Base-by-base conservation (phyloP, 2,329 filamentous ascomycete species). In the Verticillium klebahnii region DNA sequence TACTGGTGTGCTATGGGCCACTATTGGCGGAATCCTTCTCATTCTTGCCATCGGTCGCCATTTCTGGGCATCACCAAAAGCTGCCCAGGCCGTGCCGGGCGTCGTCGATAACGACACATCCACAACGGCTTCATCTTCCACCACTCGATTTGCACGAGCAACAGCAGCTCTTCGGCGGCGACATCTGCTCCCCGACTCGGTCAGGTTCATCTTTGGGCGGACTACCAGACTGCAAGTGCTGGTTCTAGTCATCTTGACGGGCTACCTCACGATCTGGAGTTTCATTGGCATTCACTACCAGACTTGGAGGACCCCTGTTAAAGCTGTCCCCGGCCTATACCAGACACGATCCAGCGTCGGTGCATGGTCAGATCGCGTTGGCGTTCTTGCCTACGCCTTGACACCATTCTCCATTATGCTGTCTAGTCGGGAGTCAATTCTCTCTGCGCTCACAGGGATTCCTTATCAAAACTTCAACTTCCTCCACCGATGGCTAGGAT, bases 381-480 rank as follows among this genome's bases (percentile, higher is more conserved):
- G 90, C 9, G 81, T 87, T 2, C 73, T 93, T 0, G 89, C 90
- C 1, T 93, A 90, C 67, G 90, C 89, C 0, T 79, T 93, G 11
- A 92, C 89, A 0, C 90, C 90, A 0, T 78, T 93, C 0, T 87
- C 87, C 0, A 75, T 93, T 32, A 74, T 90, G 57, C 79, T 93
- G 14, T 81, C 84, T 17, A 87, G 80, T 61, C 82, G 90, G 39
- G 90, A 93, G 70, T 90, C 87, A 0, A 77, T 92, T 1, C 80
- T 93, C 4, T 89, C 86, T 0, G 71, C 90, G 14, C 72, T 91
- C 58, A 93, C 89, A 0, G 90, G 90, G 1, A 79, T 93, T 0
- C 89, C 90, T 0, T 91, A 92, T 68, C 89, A 92, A 67, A 85
- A 83, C 68, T 92, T 93, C 80, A 88, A 89, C 73, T 93, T 93